Base-by-base conservation (phyloP, 345 rosid species). In the Dovyalis caffra region DNA sequence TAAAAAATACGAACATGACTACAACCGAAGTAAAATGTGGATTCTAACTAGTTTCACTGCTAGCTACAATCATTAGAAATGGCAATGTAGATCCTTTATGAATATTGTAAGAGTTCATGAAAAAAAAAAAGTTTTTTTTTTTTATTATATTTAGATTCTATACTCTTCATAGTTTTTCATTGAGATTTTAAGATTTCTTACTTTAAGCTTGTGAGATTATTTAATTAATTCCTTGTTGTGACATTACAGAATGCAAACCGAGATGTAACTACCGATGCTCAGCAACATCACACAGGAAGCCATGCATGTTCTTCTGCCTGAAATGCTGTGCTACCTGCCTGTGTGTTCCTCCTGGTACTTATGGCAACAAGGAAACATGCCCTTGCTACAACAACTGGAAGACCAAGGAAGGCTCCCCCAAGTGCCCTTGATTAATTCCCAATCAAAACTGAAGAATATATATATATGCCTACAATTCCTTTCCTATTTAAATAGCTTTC, bases 301-400 rank as follows among this genome's bases (percentile, higher is more conserved):
- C 79, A 43, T 76, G 79, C 47, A 61, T 49, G 74, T 76, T 69
- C 64, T 76, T 69, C 70, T 76, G 79, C 64, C 64, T 31, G 16
- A 69, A 63, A 63, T 76, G 79, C 56, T 63, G 79, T 38, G 45
- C 69, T 23, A 76, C 49, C 9, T 76, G 79, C 64, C 66, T 76
- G 14, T 76, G 79, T 49, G 74, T 76, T 33, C 79, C 79, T 43
- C 74, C 79, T 25, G 79, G 79, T 0, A 63, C 68, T 47, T 76
- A 69, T 35, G 79, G 79, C 0, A 62, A 76, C 74, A 76, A 76
- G 56, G 32, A 47, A 33, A 33, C 33, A 3, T 76, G 79, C 47
- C 69, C 79, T 47, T 63, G 79, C 69, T 76, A 76, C 31, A 69
- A 76, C 29, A 61, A 33, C 49, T 76, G 73, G 79, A 62, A 69